Evolutionary conservation across 179 eudicot species (phyloP).

Genomic region (Spinacia oleracea): DNA sequence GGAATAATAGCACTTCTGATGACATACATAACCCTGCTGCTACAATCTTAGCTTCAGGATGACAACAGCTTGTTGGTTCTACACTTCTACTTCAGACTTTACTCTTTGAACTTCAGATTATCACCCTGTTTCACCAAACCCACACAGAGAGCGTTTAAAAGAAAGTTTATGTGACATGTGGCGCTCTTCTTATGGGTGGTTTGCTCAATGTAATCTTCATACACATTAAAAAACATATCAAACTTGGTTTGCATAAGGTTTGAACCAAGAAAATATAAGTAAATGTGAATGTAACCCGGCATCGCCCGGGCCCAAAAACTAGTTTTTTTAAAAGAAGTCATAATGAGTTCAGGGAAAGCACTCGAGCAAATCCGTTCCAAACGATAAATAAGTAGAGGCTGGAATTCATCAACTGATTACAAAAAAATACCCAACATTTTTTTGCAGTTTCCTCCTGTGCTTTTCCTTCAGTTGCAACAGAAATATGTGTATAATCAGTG

Average conservation of each 20-base stretch:
- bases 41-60: too few relatives aligned
- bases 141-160: constrained; percentile 66
- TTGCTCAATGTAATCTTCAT: too few relatives aligned
- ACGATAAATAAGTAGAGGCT: constrained; percentile 74
- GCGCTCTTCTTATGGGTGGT: too few relatives aligned
- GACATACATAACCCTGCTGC: not conserved
- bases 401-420: constrained; percentile 38
- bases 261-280: too few relatives aligned
- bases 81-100: too few relatives aligned
- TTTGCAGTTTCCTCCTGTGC: constrained; percentile 50
- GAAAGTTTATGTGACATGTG: too few relatives aligned
- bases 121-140: constrained; percentile 75
- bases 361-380: constrained; percentile 55
- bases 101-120: constrained; percentile 78
- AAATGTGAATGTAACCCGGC: too few relatives aligned
- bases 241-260: too few relatives aligned
- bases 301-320: too few relatives aligned
- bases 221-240: too few relatives aligned
- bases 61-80: constrained; percentile 23
- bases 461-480: too few relatives aligned
- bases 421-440: constrained; percentile 36
- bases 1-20: not conserved
- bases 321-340: too few relatives aligned
- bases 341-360: constrained; percentile 68
- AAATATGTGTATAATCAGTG: constrained; percentile 83